A percentile compares a stretch with the other conserved stretches of the same genome.
Conservation (phyloP, 1,284 basidiomycete genomes). For the Trametes hirsuta region DNA sequence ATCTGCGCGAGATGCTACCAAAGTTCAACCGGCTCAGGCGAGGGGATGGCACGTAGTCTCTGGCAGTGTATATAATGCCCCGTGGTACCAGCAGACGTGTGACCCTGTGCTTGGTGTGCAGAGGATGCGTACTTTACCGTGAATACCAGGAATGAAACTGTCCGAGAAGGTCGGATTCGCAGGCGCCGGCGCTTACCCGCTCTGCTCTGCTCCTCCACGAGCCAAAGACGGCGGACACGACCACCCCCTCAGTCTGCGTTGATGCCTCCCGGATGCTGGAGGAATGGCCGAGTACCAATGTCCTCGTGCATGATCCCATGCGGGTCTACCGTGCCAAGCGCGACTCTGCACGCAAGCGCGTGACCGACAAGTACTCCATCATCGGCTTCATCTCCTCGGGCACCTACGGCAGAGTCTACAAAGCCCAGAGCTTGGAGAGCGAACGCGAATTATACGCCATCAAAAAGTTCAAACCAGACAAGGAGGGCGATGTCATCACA, state of each 20-base stretch:
- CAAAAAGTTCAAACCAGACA: slow-evolving; percentile 99
- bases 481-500: slow-evolving; percentile 90
- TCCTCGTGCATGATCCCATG: slow-evolving; percentile 65
- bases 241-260: not conserved
- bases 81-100: too few species aligned
- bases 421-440: slow-evolving; percentile 79
- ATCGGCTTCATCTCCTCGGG: slow-evolving; percentile 98
- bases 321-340: slow-evolving; percentile 80
- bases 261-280: slow-evolving; percentile 10
- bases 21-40: slow-evolving; percentile 75
- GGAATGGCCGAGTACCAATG: slow-evolving; percentile 22
- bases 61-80: too few species aligned
- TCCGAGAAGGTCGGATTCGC: too few species aligned
- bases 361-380: slow-evolving; percentile 86
- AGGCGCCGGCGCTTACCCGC: too few species aligned
- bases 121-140: too few species aligned
- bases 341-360: slow-evolving; percentile 68
- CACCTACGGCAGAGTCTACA: slow-evolving; percentile 98
- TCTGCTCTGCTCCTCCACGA: too few species aligned
- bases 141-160: too few species aligned
- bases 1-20: slow-evolving; percentile 86
- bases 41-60: slow-evolving; percentile 25
- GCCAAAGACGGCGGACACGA: not conserved
- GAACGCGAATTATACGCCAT: slow-evolving; percentile 89
- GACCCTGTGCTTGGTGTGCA: too few species aligned